Evolutionary conservation across 345 rosid genomes (phyloP), one percentile per base, ranked within the genome.

Genomic region (Raphanus sativus): DNA sequence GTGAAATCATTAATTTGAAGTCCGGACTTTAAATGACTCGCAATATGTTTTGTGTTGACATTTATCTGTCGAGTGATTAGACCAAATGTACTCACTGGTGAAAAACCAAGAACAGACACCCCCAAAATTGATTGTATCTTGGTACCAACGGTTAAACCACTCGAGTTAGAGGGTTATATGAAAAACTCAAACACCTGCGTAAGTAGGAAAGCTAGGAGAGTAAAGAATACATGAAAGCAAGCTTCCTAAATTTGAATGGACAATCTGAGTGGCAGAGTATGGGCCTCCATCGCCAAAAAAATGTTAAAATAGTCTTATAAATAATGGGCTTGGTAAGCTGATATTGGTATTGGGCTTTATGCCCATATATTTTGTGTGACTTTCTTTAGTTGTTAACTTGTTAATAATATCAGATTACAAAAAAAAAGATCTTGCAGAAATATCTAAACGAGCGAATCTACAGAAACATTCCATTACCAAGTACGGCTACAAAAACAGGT

Each of bases 241-340:
- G 84, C 88, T 81, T 94, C 97, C 8, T 87, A 92, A 78, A 82
- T 83, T 81, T 40, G 87, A 78, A 94, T 87, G 93, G 62, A 8
- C 40, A 36, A 36, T 2, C 40, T 36, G 34, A 30, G 34, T 0
- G 6, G 38, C 38, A 34, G 38, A 34, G 2, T 2, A 71, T 77
- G 60, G 62, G 72, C 11, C 67, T 77, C 52, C 66, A 50, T 62
- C 13, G 32, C 26, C n/a, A 10, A 10, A 3, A 3, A 32, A 11
- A 15, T 42, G 13, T 59, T 40, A 36, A 25, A 28, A 3, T 25
- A 33, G 3, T 45, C n/a, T 42, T 36, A 2, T 6, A 15, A 3
- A 7, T 33, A 0, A 16, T 77, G 70, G 80, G 75, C 15, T 25
- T 1, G 25, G 0, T 21, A 56, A 9, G 61, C 4, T 56, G 5